Evolutionary conservation across 306 rosid species (phyloP).

Genomic region (Lathyrus oleraceus): DNA sequence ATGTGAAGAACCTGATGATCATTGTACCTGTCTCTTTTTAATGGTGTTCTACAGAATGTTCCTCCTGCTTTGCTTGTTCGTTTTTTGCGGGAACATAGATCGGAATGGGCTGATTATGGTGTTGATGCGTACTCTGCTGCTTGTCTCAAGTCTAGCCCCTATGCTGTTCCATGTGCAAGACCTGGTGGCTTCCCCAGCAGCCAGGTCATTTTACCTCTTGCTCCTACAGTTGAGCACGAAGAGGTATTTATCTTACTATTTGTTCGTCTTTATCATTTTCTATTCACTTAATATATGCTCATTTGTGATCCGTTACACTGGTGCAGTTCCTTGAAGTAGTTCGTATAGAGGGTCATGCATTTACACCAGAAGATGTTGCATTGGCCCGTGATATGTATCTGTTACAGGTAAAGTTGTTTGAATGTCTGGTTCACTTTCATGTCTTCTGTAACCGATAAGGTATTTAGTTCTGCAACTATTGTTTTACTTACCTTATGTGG

Average conservation of each 20-base stretch:
- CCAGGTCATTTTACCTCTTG: constrained; percentile 91
- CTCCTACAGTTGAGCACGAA: constrained; percentile 87
- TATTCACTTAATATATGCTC: neutral
- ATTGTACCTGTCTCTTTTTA: neutral
- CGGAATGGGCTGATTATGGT: constrained; percentile 98
- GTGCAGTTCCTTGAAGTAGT: constrained; percentile 91
- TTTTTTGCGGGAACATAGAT: constrained; percentile 93
- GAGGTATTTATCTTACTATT: constrained; percentile 55
- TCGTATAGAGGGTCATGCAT: constrained; percentile 95
- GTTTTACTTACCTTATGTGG: neutral
- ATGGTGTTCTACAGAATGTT: constrained; percentile 54
- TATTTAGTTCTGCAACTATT: neutral
- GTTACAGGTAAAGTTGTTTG: constrained; percentile 57
- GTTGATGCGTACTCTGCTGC: constrained; percentile 96
- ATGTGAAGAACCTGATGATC: neutral
- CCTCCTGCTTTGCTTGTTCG: constrained; percentile 98
- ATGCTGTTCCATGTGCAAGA: constrained; percentile 81
- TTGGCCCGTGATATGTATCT: constrained; percentile 90
- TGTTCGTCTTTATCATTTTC: neutral
- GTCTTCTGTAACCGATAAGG: neutral
- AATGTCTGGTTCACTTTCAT: neutral
- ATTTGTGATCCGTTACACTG: neutral
- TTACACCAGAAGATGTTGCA: constrained; percentile 83
- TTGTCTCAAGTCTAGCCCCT: constrained; percentile 80
- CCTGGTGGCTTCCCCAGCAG: constrained; percentile 86